Evolutionary conservation across 129 eudicot species (phyloP).

Genomic region (Rutidosis leptorrhynchoides): DNA sequence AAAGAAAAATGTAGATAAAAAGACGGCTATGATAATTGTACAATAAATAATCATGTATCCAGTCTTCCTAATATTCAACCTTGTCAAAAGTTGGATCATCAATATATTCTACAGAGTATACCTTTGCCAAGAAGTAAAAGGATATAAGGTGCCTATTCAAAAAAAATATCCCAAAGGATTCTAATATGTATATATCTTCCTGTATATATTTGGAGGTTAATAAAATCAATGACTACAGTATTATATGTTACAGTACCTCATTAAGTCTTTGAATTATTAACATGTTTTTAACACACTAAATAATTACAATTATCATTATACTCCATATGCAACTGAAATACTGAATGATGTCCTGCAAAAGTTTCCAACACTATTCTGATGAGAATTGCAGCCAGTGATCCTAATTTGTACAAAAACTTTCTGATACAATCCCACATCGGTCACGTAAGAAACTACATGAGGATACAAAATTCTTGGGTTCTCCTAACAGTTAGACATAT

Average conservation of each 20-base stretch:
- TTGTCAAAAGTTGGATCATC: background rate
- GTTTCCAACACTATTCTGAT: background rate
- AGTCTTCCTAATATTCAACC: background rate
- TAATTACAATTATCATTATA: no score
- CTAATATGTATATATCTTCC: no score
- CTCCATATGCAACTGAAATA: background rate
- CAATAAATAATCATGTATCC: background rate
- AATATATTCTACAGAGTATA: background rate
- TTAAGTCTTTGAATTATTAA: no score
- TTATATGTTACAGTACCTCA: no score
- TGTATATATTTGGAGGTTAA: no score
- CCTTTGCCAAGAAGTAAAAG: background rate
- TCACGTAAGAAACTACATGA: no score
- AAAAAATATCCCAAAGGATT: background rate
- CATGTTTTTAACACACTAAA: no score
- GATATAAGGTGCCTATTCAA: background rate
- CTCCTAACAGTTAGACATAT: no score
- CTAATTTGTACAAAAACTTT: background rate
- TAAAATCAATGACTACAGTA: no score
- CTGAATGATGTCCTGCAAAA: background rate
- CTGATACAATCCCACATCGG: no score
- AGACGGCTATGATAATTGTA: background rate
- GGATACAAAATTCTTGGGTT: no score
- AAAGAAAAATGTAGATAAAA: background rate
- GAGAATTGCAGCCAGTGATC: no score